These are phyloP conservation scores for Curvularia eragrostidis DNA, from an alignment of 2,329 filamentous ascomycete genomes.

Conservation along the genomic window DNA sequence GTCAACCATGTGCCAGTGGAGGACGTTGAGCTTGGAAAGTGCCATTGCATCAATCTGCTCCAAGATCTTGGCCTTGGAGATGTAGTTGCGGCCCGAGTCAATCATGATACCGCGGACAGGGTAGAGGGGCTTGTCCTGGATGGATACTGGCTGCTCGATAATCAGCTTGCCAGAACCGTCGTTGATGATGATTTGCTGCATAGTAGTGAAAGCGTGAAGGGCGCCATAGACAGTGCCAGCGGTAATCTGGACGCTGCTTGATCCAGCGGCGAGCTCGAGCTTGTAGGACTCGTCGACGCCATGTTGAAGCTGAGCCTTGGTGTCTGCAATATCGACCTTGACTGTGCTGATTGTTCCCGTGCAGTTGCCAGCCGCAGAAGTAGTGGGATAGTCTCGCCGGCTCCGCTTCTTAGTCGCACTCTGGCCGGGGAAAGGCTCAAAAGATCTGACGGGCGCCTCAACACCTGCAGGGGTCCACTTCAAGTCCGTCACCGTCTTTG, in stretches of 20 bases:
- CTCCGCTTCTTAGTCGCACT: slow-evolving; percentile 33
- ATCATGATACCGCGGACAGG: slow-evolving; percentile 64
- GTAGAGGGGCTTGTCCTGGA: slow-evolving; percentile 60
- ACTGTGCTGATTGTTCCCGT: slow-evolving; percentile 51
- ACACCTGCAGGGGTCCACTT: slow-evolving; percentile 62
- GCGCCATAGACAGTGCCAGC: slow-evolving; percentile 62
- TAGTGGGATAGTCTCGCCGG: slow-evolving; percentile 27
- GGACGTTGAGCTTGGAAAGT: slow-evolving; percentile 63
- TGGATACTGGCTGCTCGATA: slow-evolving; percentile 61
- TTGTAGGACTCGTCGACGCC: slow-evolving; percentile 66
- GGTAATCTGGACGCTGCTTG: slow-evolving; percentile 54
- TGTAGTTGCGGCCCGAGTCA: slow-evolving; percentile 63
- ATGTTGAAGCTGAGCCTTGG: slow-evolving; percentile 59
- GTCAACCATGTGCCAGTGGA: slow-evolving; percentile 65
- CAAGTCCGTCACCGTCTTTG: slow-evolving; percentile 56
- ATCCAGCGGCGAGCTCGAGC: slow-evolving; percentile 52
- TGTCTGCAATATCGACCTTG: slow-evolving; percentile 56
- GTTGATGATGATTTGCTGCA: slow-evolving; percentile 63
- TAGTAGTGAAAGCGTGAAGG: slow-evolving; percentile 63
- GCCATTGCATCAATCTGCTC: slow-evolving; percentile 64
- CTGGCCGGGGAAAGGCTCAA: slow-evolving; percentile 59
- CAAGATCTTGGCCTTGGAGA: slow-evolving; percentile 58
- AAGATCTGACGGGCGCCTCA: slow-evolving; percentile 60
- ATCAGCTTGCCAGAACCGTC: slow-evolving; percentile 55
- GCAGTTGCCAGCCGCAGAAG: slow-evolving; percentile 28